These are phyloP conservation scores for Quercus ilex DNA, from an alignment of 306 rosid species.

Conservation along the genomic window DNA sequence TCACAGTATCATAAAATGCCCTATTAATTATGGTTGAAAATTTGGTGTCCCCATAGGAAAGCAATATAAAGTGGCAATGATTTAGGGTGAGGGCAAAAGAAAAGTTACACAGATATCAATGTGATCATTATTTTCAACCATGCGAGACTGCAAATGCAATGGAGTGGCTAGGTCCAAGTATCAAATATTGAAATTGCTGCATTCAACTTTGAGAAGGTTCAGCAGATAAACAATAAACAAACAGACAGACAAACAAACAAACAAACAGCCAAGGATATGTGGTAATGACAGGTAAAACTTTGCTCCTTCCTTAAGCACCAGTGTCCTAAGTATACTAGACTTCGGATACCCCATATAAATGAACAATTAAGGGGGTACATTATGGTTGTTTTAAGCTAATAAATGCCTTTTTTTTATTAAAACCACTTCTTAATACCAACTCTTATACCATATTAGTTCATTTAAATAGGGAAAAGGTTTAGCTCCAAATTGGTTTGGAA, in stretches of 20 bases:
- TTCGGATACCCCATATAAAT: neutral
- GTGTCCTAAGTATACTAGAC: neutral
- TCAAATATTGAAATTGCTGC: neutral
- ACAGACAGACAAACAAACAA: neutral
- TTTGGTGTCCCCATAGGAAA: neutral
- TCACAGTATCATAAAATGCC: neutral
- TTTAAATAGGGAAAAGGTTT: too few species aligned
- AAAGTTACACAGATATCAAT: neutral
- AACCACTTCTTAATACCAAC: neutral
- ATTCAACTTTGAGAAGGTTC: neutral
- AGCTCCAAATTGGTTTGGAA: too few species aligned
- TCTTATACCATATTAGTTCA: neutral
- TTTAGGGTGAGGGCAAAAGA: neutral
- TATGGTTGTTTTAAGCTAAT: neutral
- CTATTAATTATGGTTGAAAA: neutral
- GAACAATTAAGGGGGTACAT: neutral
- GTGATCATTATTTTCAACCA: neutral
- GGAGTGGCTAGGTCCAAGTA: neutral
- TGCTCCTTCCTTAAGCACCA: neutral
- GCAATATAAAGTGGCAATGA: constrained; percentile 1
- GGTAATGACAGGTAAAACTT: neutral
- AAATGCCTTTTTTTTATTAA: neutral
- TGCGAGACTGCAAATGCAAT: neutral
- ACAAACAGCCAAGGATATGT: neutral
- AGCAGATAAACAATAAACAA: neutral